Base-by-base conservation (phyloP, 768 basidiomycete genomes). In the Podaxis sp. region DNA sequence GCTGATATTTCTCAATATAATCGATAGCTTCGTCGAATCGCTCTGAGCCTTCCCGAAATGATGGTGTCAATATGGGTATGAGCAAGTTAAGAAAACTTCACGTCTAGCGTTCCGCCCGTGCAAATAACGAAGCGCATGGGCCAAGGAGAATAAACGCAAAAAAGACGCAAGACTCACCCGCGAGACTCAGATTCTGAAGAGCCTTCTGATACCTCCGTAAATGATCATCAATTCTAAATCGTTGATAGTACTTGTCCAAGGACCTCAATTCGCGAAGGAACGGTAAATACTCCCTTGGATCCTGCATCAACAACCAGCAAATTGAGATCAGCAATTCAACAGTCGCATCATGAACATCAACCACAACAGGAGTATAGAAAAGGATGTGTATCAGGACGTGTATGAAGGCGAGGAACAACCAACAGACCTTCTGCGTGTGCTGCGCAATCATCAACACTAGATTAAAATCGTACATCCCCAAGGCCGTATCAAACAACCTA, bases 391-490 rank as follows among this genome's bases (percentile, higher is more conserved):
- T 22, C 26, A 12, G 19, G 22, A 4, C 3, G 26, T 15, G 42
- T 44, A 56, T 54, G 54, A 3, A 59, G 24, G 40, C 9, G 58
- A 56, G 24, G 15, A 33, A 36, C 40, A 57, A 4, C 42, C n/a
- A 0, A 67, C 72, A 22, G 39, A 95, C 96, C 85, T 96, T 97
- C 73, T 99, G 96, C 52, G 96, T 92, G 70, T 97, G 90, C 71
- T 99, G 97, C 0, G 97, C 96, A 46, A 99, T 86, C 89, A 99
- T 89, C 24, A 99, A 79, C 6, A 98, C 96, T 17, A 99, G 79
- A 30, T 92, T 88, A 77, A 99, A 99, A 75, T 99, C 95, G 71
- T 99, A 99, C 95, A 99, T 99, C 19, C 97, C 97, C 36, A 99
- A 83, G 1, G 97, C 97, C 11, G 92, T 91, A 72, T 99, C 88